Conservation (phyloP, 371 early-diverging fungal genomes). For the Circinella umbellata region DNA sequence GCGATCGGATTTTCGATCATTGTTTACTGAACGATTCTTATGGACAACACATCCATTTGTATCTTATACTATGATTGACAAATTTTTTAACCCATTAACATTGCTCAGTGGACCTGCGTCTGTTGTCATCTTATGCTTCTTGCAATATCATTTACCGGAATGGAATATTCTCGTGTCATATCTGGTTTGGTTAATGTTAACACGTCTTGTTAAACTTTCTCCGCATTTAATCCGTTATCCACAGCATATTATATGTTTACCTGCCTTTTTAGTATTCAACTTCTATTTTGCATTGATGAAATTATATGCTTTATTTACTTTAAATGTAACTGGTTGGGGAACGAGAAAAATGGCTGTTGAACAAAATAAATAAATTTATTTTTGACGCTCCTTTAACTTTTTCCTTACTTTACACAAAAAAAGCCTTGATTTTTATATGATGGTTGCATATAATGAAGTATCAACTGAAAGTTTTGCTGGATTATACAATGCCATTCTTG, state of each 20-base stretch:
- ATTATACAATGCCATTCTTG: slow-evolving; percentile 21
- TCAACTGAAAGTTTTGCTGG: slow-evolving; percentile 23
- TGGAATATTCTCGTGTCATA: slow-evolving; percentile 72
- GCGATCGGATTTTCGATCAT: slow-evolving; percentile 72
- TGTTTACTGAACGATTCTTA: slow-evolving; percentile 66
- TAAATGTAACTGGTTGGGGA: slow-evolving; percentile 79
- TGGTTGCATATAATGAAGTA: slow-evolving; percentile 21
- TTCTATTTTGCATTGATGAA: slow-evolving; percentile 79
- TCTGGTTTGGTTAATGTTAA: slow-evolving; percentile 68
- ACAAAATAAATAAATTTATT: slow-evolving; percentile 8
- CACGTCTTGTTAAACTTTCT: slow-evolving; percentile 71
- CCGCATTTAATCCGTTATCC: slow-evolving; percentile 74
- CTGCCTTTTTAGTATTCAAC: slow-evolving; percentile 72
- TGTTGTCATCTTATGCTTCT: slow-evolving; percentile 46
- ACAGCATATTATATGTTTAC: slow-evolving; percentile 67
- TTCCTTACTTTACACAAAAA: background rate
- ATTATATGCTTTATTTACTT: slow-evolving; percentile 71
- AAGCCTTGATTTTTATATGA: background rate
- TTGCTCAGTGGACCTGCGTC: slow-evolving; percentile 74
- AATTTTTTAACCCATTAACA: slow-evolving; percentile 75
- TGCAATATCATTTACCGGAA: slow-evolving; percentile 39
- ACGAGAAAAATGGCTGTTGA: slow-evolving; percentile 46
- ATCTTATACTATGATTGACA: slow-evolving; percentile 80
- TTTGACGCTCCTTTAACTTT: background rate
- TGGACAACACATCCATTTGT: slow-evolving; percentile 76